Base-by-base conservation (phyloP, 23 red algal species). In the Gracilaria domingensis region DNA sequence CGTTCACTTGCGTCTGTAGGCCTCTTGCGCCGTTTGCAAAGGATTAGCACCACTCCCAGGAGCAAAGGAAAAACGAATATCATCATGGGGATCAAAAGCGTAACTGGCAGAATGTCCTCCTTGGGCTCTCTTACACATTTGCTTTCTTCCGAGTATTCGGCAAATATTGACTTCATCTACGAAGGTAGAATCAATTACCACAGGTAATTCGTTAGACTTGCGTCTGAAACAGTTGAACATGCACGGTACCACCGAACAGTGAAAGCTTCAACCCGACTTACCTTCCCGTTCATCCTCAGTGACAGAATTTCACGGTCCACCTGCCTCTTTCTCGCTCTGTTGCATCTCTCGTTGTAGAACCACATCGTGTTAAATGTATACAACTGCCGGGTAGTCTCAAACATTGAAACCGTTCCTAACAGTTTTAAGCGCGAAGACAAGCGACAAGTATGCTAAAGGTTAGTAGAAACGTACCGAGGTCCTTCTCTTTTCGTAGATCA, bases 251-350 rank as follows among this genome's bases (percentile, higher is more conserved):
- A n/a, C n/a, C n/a, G n/a, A n/a, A 55, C 51, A 55, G 17, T 7
- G 18, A 20, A 1, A 2, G 51, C 9, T 55, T 8, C 14, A 55
- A 20, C 51, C n/a, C 51, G 18, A 55, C 42, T 34, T 34, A 49
- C 34, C 45, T 23, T n/a, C 5, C 77, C 77, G 50, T 81, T 16
- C 20, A 58, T 58, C 26, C 77, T 28, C 3, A 81, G 77, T 8
- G 44, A 39, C 4, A 81, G 20, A 8, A 81, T n/a, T 18, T 81
- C 77, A 30, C 77, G 77, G 44, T 81, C 77, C 17, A 81, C 77
- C 30, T n/a, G 45, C 28, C 34, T 59, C 20, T 36, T 28, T 34
- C 33, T 32, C 49, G 39, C 77, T 33, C 12, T 36, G 23, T 25
- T 58, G 8, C 40, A 39, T 12, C 34, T 18, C 24, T 81, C 26